Evolutionary conservation across 2,329 filamentous ascomycete species (phyloP), one percentile per base, ranked within the genome.

Genomic region (Colletotrichum sp.): DNA sequence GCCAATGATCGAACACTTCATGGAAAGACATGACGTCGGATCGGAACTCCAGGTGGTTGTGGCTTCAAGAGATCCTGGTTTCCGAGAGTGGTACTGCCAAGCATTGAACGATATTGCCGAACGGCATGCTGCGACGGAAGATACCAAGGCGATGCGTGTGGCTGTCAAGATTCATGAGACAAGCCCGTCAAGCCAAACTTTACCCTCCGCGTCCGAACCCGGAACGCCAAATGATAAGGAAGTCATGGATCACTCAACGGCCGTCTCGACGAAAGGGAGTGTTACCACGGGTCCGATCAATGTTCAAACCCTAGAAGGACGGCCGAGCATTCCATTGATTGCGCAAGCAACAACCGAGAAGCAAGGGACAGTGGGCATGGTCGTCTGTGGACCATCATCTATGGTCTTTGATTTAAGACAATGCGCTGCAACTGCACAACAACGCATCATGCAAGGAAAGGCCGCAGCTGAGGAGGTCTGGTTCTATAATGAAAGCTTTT

Each of bases 1-100:
- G 1, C 85, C 86, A 0, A 81, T 91, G 7, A 81, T 90, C 10
- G 87, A 89, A 78, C 83, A 86, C 9, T 81, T 81, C 18, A 73
- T 85, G 3, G 76, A 12, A 60, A 64, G 15, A 8, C 39, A 28
- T 12, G 3, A 61, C 7, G 25, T 15, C 16, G 15, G 43, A 73
- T 58, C 78, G 15, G 74, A 76, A 55, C 28, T 74, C 3, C 25
- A 39, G 8, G 71, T 74, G 28, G 39, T 76, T 5, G 56, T 78
- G 5, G 70, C 72, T 25, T 70, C 76, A 3, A 66, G 66, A 4
- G 72, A 76, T 36, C 67, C 52, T 3, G 52, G 34, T 2, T 67
- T 78, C 8, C 43, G 67, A n/a, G 30, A 69, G 16, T 77, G 75
- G 75, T 75, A 75, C 70, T 30, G 27, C 3, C 56, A 68, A 25